Conservation (phyloP, 139 green algal genomes). For the Coccomyxa sp. region DNA sequence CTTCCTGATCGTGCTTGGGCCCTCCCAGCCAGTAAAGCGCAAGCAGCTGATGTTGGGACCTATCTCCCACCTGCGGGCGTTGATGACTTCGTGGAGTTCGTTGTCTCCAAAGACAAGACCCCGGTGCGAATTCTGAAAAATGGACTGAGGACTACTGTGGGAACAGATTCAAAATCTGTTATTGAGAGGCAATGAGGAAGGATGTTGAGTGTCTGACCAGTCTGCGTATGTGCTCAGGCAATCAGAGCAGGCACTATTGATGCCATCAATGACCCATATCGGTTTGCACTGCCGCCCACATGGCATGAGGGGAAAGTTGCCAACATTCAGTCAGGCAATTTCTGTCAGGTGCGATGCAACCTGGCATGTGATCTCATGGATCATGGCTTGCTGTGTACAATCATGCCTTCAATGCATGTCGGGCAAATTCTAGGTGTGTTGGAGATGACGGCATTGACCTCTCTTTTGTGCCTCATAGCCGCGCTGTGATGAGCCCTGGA, state of each 20-base stretch:
- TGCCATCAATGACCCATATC: constrained; percentile 23
- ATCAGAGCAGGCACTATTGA: constrained; percentile 38
- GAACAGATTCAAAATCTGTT: neutral
- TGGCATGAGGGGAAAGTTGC: constrained; percentile 32
- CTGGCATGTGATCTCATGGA: neutral
- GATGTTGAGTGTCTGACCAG: neutral
- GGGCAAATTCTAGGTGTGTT: neutral
- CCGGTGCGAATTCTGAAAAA: neutral
- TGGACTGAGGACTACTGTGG: neutral
- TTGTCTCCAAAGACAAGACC: neutral
- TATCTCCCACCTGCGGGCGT: constrained; percentile 2
- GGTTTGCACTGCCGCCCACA: constrained; percentile 33
- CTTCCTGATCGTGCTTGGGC: neutral
- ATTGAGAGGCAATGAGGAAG: neutral
- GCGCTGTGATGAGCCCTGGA: constrained; percentile 66
- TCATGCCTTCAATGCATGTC: neutral
- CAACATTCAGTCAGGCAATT: constrained; percentile 63
- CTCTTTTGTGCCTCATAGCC: constrained; percentile 29
- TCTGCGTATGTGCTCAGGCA: constrained; percentile 8
- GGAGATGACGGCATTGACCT: neutral
- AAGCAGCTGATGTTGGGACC: neutral
- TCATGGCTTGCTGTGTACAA: neutral
- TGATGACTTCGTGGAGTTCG: neutral
- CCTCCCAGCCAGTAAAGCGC: neutral
- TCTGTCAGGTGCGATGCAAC: constrained; percentile 29